Percentiles rank a stretch among this genome's conserved stretches.
Evolutionary conservation across 2,329 filamentous ascomycete genomes (phyloP).

Genomic region (Periconia digitata): DNA sequence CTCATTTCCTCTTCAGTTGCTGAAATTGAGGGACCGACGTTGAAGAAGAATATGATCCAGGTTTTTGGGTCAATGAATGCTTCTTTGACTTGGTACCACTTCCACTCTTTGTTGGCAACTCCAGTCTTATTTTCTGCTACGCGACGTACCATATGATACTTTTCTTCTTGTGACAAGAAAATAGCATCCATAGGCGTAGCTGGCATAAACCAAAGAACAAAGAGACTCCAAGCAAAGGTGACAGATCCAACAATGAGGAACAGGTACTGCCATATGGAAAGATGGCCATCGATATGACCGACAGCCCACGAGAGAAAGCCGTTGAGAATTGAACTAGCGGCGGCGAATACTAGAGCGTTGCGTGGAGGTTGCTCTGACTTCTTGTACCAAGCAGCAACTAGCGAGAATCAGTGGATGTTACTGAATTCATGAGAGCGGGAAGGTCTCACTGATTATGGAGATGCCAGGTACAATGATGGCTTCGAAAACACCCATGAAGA

Average conservation of each 20-base stretch:
- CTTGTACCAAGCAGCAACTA: slow-evolving; percentile 8
- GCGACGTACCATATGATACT: slow-evolving; percentile 2
- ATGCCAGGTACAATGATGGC: slow-evolving; percentile 14
- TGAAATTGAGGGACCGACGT: slow-evolving; percentile 18
- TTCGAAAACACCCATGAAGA: slow-evolving; percentile 12
- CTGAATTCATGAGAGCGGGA: no score
- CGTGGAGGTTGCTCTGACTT: slow-evolving; percentile 6
- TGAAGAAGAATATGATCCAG: slow-evolving; percentile 37
- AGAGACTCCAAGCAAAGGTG: slow-evolving; percentile 16
- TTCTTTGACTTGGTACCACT: slow-evolving; percentile 43
- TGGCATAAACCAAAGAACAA: slow-evolving; percentile 19
- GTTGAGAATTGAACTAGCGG: slow-evolving; percentile 5
- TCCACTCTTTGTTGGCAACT: slow-evolving; percentile 40
- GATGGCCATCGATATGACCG: slow-evolving; percentile 1
- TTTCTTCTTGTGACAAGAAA: slow-evolving; percentile 22
- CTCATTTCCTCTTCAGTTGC: neutral
- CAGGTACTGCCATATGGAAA: slow-evolving; percentile 11
- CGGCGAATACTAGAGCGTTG: slow-evolving; percentile 5
- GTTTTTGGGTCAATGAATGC: slow-evolving; percentile 46
- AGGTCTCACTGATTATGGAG: slow-evolving; percentile 9
- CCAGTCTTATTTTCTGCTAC: slow-evolving; percentile 44
- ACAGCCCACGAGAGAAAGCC: slow-evolving; percentile 7
- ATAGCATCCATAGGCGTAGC: slow-evolving; percentile 14
- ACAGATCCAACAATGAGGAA: slow-evolving; percentile 28
- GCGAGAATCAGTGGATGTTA: no score